Conservation (phyloP, 176 grass and related monocot genomes). For the Phyllostachys edulis region DNA sequence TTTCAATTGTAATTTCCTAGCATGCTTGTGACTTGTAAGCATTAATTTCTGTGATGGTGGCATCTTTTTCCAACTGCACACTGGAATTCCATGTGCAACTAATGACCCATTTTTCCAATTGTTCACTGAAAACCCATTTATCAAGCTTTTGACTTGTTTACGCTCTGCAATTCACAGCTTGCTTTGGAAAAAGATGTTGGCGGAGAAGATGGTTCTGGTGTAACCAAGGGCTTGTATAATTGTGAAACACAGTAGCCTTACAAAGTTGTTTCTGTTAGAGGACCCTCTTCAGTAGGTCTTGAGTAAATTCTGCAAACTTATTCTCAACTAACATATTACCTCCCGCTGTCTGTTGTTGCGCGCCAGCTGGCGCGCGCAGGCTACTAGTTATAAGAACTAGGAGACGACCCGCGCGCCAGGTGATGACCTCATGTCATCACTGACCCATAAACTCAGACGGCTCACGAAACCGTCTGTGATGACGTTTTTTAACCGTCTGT, state of each 20-base stretch:
- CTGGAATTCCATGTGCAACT: not conserved
- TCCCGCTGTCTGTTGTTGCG: too few relatives aligned
- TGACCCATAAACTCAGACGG: too few relatives aligned
- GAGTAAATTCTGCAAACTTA: constrained; percentile 29
- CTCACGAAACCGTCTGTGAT: too few relatives aligned
- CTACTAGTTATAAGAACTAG: too few relatives aligned
- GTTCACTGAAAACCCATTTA: constrained; percentile 11
- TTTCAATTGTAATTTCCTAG: not conserved
- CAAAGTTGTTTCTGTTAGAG: constrained; percentile 29
- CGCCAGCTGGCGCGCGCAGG: too few relatives aligned
- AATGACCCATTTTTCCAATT: not conserved
- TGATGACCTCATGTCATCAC: too few relatives aligned
- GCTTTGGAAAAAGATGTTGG: constrained; percentile 19
- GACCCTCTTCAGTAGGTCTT: constrained; percentile 32
- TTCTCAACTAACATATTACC: too few relatives aligned
- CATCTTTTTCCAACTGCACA: not conserved
- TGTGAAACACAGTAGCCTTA: constrained; percentile 47
- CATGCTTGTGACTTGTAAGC: not conserved
- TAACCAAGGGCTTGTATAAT: constrained; percentile 42
- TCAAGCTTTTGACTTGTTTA: constrained; percentile 15
- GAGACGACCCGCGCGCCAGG: too few relatives aligned
- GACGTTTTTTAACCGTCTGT: too few relatives aligned
- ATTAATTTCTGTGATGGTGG: not conserved
- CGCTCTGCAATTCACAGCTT: constrained; percentile 30
- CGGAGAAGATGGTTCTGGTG: not conserved